These are phyloP conservation scores for Dendrobium nobile DNA, from an alignment of 106 monocot genomes.

Conservation along the genomic window DNA sequence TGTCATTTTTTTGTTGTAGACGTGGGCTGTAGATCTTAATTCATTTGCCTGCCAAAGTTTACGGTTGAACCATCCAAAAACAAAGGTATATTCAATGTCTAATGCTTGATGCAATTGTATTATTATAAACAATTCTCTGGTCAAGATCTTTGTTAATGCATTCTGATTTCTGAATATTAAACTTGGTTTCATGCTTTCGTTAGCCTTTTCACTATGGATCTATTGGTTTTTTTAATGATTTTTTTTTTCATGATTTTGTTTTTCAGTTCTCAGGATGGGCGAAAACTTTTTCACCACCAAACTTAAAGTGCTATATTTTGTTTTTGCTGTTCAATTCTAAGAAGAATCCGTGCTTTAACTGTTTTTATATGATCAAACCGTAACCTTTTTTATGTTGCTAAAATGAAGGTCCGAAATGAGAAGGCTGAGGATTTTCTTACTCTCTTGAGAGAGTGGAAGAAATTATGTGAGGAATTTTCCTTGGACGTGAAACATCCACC, in stretches of 20 bases:
- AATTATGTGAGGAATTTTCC: conserved; percentile 33
- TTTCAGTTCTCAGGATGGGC: background rate
- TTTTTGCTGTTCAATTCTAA: background rate
- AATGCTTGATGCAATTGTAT: background rate
- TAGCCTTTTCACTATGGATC: background rate
- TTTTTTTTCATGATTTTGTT: background rate
- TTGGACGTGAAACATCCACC: conserved; percentile 10
- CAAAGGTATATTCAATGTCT: conserved; percentile 16
- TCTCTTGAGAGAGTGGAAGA: conserved; percentile 70
- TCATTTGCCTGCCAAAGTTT: conserved; percentile 31
- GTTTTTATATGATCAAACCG: background rate
- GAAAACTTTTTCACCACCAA: background rate
- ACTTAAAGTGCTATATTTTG: background rate
- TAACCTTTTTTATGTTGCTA: background rate
- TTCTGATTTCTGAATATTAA: background rate
- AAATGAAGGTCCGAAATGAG: conserved; percentile 76
- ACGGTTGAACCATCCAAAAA: conserved; percentile 21
- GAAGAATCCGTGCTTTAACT: background rate
- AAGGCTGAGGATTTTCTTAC: conserved; percentile 73
- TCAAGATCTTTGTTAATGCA: background rate
- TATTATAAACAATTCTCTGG: background rate
- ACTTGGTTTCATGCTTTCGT: background rate
- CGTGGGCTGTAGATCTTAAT: conserved; percentile 37
- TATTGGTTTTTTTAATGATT: background rate
- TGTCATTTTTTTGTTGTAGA: conserved; percentile 14